A percentile compares a stretch with the other conserved stretches of the same genome.
These are phyloP conservation scores for Barbarea vulgaris DNA, from an alignment of 345 rosid genomes.

Conservation along the genomic window DNA sequence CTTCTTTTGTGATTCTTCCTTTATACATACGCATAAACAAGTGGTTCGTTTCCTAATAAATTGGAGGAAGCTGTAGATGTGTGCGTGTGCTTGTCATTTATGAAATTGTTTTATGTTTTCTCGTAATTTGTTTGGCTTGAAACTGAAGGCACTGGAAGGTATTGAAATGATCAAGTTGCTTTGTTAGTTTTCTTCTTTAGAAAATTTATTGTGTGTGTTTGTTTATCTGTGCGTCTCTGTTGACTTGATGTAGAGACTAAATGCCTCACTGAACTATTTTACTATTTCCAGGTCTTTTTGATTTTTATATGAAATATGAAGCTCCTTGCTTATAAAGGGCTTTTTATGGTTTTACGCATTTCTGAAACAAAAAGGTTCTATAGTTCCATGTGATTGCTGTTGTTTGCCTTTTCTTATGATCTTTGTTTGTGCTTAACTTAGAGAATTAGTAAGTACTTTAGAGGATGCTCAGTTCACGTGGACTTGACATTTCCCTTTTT, in stretches of 20 bases:
- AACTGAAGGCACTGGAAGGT: constrained; percentile 22
- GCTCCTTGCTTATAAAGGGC: neutral
- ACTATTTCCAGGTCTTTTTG: constrained; percentile 1
- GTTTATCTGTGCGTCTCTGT: neutral
- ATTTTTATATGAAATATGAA: neutral
- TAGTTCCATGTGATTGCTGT: neutral
- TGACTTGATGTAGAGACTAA: neutral
- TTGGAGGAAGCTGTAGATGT: constrained; percentile 8
- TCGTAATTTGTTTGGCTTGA: constrained; percentile 24
- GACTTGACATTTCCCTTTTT: constrained; percentile 13
- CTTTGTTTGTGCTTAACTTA: neutral
- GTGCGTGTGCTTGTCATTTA: constrained; percentile 34
- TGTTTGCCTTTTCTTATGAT: constrained; percentile 1
- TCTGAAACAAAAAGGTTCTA: neutral
- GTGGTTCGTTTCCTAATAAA: constrained; percentile 13
- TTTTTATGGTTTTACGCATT: constrained; percentile 5
- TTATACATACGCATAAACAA: constrained; percentile 12
- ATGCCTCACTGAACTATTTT: constrained; percentile 1
- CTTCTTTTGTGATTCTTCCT: constrained; percentile 18
- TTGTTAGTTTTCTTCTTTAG: neutral
- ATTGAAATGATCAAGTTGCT: constrained; percentile 15
- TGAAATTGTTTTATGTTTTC: constrained; percentile 8
- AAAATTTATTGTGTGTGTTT: constrained; percentile 7
- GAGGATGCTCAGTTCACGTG: constrained; percentile 7
- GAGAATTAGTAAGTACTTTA: neutral